These are phyloP conservation scores for Leccinum solheimii DNA, from an alignment of 1,284 basidiomycete genomes.

Conservation along the genomic window DNA sequence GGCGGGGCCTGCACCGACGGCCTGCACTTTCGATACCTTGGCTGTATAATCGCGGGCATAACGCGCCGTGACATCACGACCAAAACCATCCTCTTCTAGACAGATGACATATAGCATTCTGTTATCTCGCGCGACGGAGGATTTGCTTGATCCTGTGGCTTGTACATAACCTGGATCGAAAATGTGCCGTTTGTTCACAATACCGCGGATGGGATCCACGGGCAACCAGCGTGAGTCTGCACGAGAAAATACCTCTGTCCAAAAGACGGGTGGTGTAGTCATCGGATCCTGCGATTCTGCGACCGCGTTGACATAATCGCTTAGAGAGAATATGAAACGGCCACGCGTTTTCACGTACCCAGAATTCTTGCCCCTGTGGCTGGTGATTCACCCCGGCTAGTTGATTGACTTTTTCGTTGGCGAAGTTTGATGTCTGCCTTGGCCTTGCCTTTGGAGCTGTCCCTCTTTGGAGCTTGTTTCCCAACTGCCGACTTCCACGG, in stretches of 20 bases:
- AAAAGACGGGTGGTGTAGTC: conserved; percentile 85
- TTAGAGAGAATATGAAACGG: conserved; percentile 13
- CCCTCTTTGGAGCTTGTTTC: conserved; percentile 42
- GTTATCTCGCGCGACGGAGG: conserved; percentile 57
- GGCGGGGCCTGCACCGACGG: conserved; percentile 46
- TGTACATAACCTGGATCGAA: conserved; percentile 73
- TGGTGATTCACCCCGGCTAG: conserved; percentile 21
- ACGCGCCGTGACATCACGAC: conserved; percentile 71
- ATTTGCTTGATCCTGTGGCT: conserved; percentile 20
- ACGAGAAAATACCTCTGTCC: conserved; percentile 96
- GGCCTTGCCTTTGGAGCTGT: conserved; percentile 37
- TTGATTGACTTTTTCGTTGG: conserved; percentile 49
- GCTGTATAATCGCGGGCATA: conserved; percentile 84
- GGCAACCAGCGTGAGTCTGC: conserved; percentile 92
- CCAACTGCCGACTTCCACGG: conserved; percentile 74
- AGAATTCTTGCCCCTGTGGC: conserved; percentile 13
- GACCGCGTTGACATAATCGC: conserved; percentile 26
- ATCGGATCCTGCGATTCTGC: conserved; percentile 50
- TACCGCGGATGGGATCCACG: conserved; percentile 83
- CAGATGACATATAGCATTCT: conserved; percentile 93
- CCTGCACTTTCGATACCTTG: conserved; percentile 81
- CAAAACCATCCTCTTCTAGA: conserved; percentile 88
- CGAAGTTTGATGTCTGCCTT: conserved; percentile 56
- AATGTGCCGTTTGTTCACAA: conserved; percentile 76
- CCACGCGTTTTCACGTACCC: conserved; percentile 24